phyloP scores from a whole-genome alignment of 768 basidiomycete genomes.

The Boletus rubescentipes region DNA sequence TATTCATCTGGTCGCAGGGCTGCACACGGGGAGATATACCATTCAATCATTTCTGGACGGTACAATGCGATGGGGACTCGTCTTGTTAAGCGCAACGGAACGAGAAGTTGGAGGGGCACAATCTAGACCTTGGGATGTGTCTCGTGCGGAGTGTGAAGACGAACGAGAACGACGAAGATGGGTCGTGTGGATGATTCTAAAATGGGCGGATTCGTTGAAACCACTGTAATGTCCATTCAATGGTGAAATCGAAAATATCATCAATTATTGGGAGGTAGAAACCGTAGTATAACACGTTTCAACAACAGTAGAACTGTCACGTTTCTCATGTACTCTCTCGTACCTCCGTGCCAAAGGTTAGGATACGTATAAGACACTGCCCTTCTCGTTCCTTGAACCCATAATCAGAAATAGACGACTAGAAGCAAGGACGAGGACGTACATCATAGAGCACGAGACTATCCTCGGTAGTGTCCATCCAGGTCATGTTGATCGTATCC shows the following conservation, averaged over 20 bases:
- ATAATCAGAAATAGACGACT: neutral
- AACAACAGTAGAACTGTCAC: neutral
- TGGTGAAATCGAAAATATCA: neutral
- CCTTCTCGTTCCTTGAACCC: slow-evolving; percentile 30
- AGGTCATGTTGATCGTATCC: slow-evolving; percentile 46
- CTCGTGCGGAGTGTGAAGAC: slow-evolving; percentile 52
- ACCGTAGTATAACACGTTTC: neutral
- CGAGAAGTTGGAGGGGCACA: slow-evolving; percentile 41
- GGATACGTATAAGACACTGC: slow-evolving; percentile 32
- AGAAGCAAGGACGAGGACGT: slow-evolving; percentile 20
- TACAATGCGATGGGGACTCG: slow-evolving; percentile 39
- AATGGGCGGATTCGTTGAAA: slow-evolving; percentile 38
- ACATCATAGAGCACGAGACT: slow-evolving; percentile 59
- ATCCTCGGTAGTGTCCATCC: slow-evolving; percentile 57
- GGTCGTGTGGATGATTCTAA: slow-evolving; percentile 67
- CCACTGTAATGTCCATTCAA: slow-evolving; percentile 10
- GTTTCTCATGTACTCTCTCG: slow-evolving; percentile 13
- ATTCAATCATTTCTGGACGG: slow-evolving; percentile 56
- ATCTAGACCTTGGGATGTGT: slow-evolving; percentile 51
- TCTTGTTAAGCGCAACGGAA: slow-evolving; percentile 47
- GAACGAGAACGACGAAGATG: slow-evolving; percentile 69
- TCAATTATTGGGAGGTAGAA: neutral
- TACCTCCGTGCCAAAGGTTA: slow-evolving; percentile 31
- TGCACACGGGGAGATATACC: slow-evolving; percentile 77
- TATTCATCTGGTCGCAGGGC: slow-evolving; percentile 64